Evolutionary conservation across 495 filamentous ascomycete species (phyloP), one percentile per base, ranked within the genome.

Genomic region (Alectoria sarmentosa): DNA sequence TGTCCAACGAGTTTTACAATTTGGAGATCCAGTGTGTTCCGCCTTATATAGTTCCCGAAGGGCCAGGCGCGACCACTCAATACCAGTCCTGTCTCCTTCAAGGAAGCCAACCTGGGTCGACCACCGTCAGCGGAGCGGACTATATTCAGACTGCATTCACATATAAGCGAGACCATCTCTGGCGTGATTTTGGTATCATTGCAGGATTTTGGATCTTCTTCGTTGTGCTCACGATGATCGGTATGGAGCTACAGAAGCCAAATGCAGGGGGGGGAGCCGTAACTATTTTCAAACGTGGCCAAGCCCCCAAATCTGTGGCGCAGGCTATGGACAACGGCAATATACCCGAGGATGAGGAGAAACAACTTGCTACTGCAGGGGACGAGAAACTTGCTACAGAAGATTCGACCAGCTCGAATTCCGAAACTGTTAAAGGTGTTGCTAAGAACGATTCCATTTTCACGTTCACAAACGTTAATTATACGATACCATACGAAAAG

Each of bases 401-500:
- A 3, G 73, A 73, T 0, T 66, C 67, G 0, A 71, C 70, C 21
- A 62, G 72, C n/a, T 69, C 70, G 15, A 70, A 69, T 19, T 56
- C 67, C 11, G 65, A 60, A 48, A 17, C 30, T 41, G 75, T 79
- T 6, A 70, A 75, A 54, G 75, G 68, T 13, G 79, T 88, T 58
- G 82, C 83, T 3, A 78, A 77, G 63, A 88, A 85, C 58, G 82
- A 83, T 17, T 79, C 82, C 1, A 72, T 95, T 34, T 86, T 95
- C 67, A 93, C 90, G 0, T 95, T 87, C 85, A 84, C 89, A 66
- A 77, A 88, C 65, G 83, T 96, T 46, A 87, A 84, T 70, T 96
- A 94, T 68, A 85, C 79, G 1, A 88, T 92, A 49, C 85, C 86
- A 15, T 81, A 80, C 69, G 78, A 86, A 42, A 80, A 78, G 41